phyloP scores from a whole-genome alignment of 495 filamentous ascomycete genomes.

The Daldinia vernicosa region DNA sequence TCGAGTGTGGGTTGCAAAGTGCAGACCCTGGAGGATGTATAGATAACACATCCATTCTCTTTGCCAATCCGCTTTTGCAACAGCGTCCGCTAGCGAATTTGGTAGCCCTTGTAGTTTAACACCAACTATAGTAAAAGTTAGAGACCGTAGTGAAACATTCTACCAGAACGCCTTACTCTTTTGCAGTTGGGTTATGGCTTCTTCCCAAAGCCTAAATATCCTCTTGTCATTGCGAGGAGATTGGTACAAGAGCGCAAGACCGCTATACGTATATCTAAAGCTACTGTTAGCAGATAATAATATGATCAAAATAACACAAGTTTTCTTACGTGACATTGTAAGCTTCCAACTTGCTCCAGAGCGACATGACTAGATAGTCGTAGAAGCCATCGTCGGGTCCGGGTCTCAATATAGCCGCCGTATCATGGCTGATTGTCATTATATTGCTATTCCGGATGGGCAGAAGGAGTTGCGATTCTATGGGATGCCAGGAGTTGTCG shows the following conservation, averaged over 20 bases:
- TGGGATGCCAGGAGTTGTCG: constrained; percentile 64
- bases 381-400: constrained; percentile 51
- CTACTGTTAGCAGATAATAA: constrained; percentile 9
- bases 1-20: constrained; percentile 55
- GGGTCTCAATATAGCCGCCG: constrained; percentile 60
- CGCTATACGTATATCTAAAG: constrained; percentile 66
- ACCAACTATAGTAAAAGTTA: constrained; percentile 44
- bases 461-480: constrained; percentile 76
- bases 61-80: constrained; percentile 54
- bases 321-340: constrained; percentile 57
- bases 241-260: constrained; percentile 70
- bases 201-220: constrained; percentile 53
- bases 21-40: constrained; percentile 57
- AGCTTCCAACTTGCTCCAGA: constrained; percentile 59
- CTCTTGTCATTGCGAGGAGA: constrained; percentile 71
- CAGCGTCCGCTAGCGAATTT: constrained; percentile 55
- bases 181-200: constrained; percentile 49
- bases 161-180: constrained; percentile 37
- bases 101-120: constrained; percentile 38
- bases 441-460: constrained; percentile 77
- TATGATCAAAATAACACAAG: background rate
- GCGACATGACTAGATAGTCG: constrained; percentile 61
- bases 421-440: constrained; percentile 71
- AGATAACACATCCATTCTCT: constrained; percentile 57
- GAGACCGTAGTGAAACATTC: constrained; percentile 22